Evolutionary conservation across 164 flowering plant species (phyloP).

Genomic region (Saururus chinensis): DNA sequence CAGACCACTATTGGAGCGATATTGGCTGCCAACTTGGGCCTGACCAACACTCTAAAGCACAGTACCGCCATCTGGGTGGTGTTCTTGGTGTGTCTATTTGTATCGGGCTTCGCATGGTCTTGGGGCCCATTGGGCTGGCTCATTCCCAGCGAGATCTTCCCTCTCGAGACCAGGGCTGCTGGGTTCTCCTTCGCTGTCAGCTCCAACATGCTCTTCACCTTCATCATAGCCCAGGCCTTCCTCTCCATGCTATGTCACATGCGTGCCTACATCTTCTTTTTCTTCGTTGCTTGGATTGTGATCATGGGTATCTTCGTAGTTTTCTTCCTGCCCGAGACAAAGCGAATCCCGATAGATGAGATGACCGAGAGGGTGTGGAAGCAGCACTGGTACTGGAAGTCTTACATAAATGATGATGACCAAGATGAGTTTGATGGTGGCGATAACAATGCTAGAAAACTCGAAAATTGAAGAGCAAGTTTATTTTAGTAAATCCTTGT

Average conservation of each 20-base stretch:
- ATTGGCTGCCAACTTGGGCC: slow-evolving; percentile 14
- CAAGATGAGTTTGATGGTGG: not conserved
- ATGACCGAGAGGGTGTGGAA: slow-evolving; percentile 49
- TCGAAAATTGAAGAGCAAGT: not conserved
- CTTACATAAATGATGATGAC: slow-evolving; percentile 21
- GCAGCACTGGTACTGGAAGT: slow-evolving; percentile 41
- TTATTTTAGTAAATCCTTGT: not conserved
- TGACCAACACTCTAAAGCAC: slow-evolving; percentile 13
- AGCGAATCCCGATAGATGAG: slow-evolving; percentile 36
- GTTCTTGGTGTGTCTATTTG: slow-evolving; percentile 32
- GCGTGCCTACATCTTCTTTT: slow-evolving; percentile 56
- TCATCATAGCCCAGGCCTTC: slow-evolving; percentile 69
- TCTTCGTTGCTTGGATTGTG: slow-evolving; percentile 52
- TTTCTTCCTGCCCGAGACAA: slow-evolving; percentile 50
- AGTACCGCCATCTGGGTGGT: slow-evolving; percentile 28
- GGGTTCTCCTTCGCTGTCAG: slow-evolving; percentile 63
- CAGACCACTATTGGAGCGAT: slow-evolving; percentile 28
- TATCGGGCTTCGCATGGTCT: slow-evolving; percentile 54
- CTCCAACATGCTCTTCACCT: slow-evolving; percentile 63
- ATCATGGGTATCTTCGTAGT: slow-evolving; percentile 32
- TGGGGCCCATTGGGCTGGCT: slow-evolving; percentile 74
- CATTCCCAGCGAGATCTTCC: slow-evolving; percentile 53
- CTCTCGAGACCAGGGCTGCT: slow-evolving; percentile 45
- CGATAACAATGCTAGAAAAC: not conserved
- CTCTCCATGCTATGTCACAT: slow-evolving; percentile 59